These are phyloP conservation scores for Kazachstania africana DNA, from an alignment of 805 yeast species.

Conservation along the genomic window DNA sequence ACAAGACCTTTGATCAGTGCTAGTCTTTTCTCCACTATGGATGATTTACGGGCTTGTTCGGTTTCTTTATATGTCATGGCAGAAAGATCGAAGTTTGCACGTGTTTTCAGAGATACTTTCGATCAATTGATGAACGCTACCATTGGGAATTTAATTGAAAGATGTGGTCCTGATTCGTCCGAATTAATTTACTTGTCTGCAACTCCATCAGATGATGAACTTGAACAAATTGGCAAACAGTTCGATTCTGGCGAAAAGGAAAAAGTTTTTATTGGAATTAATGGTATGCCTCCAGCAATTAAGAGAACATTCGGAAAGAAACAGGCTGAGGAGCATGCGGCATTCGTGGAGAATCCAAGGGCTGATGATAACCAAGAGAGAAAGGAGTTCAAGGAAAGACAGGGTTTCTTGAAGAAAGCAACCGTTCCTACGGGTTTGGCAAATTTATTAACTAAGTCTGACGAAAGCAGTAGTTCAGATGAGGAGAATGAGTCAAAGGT, in stretches of 20 bases:
- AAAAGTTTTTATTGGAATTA: slow-evolving; percentile 20
- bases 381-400: slow-evolving; percentile 36
- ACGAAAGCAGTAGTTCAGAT: not conserved
- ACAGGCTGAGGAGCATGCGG: slow-evolving; percentile 23
- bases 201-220: not conserved
- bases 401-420: slow-evolving; percentile 38
- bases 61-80: slow-evolving; percentile 58
- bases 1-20: slow-evolving; percentile 50
- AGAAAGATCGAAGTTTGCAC: slow-evolving; percentile 50
- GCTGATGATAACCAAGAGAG: slow-evolving; percentile 34
- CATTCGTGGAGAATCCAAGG: slow-evolving; percentile 30
- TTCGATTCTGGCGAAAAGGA: not conserved
- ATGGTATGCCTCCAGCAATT: slow-evolving; percentile 53
- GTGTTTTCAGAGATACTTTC: slow-evolving; percentile 53
- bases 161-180: slow-evolving; percentile 53
- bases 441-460: slow-evolving; percentile 32
- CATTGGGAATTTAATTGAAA: slow-evolving; percentile 45
- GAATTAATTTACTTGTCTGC: slow-evolving; percentile 34
- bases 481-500: not conserved
- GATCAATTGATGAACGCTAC: slow-evolving; percentile 57
- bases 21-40: slow-evolving; percentile 41
- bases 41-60: slow-evolving; percentile 55
- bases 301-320: slow-evolving; percentile 31
- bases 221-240: not conserved
- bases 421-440: slow-evolving; percentile 45